Percentiles rank a stretch among this genome's conserved stretches.
Evolutionary conservation across 176 grass and related monocot genomes (phyloP).

Genomic region (Elaeis guineensis): DNA sequence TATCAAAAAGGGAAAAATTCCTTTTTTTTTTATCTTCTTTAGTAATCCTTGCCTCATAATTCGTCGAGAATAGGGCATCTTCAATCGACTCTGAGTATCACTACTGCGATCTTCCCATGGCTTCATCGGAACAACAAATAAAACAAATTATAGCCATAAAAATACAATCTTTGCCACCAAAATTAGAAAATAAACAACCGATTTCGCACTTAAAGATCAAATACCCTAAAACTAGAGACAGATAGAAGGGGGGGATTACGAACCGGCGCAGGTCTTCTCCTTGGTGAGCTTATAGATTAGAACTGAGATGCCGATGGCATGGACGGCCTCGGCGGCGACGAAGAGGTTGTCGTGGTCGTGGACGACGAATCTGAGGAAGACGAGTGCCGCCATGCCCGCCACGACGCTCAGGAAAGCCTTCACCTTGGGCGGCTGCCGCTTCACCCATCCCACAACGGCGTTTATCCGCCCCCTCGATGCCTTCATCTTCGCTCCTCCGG

Average conservation of each 20-base stretch:
- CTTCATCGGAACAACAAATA: no score
- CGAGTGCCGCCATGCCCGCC: constrained; percentile 87
- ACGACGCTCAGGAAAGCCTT: constrained; percentile 95
- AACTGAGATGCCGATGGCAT: constrained; percentile 78
- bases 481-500: constrained; percentile 31
- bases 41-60: no score
- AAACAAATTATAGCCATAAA: no score
- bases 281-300: constrained; percentile 98
- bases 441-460: constrained; percentile 58
- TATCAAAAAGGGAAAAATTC: no score
- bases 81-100: no score
- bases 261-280: constrained; percentile 95
- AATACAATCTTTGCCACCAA: no score
- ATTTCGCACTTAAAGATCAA: no score
- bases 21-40: no score
- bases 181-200: no score
- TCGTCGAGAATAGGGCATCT: no score
- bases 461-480: constrained; percentile 55
- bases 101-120: no score
- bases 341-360: constrained; percentile 99
- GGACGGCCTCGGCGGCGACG: constrained; percentile 85
- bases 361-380: constrained; percentile 92
- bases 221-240: not conserved
- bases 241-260: constrained; percentile 1
- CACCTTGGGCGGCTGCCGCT: constrained; percentile 89